Percentiles rank a stretch among this genome's conserved stretches.
Evolutionary conservation across 108 stramenopile species (phyloP).

Genomic region (Bacterosira constricta): DNA sequence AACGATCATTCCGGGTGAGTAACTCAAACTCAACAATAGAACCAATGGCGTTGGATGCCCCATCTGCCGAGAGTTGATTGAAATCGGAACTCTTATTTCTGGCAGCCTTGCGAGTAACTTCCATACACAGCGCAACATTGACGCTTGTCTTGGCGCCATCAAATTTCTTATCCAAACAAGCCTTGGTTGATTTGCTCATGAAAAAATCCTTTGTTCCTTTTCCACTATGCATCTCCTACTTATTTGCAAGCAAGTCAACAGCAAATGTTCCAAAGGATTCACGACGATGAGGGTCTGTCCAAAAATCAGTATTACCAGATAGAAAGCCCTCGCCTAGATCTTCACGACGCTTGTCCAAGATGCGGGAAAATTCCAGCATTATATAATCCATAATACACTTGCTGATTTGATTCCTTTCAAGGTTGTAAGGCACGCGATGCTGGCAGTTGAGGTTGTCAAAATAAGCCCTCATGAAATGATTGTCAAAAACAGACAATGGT

Average conservation of each 20-base stretch:
- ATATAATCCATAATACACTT: neutral
- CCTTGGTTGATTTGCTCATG: conserved; percentile 5
- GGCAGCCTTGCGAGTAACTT: neutral
- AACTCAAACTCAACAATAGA: conserved; percentile 16
- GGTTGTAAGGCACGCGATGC: neutral
- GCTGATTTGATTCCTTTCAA: neutral
- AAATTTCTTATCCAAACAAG: no score
- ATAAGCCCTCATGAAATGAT: neutral
- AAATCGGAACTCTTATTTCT: neutral
- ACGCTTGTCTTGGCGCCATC: conserved; percentile 10
- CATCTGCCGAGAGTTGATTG: conserved; percentile 8
- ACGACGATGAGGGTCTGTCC: neutral
- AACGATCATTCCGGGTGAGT: neutral
- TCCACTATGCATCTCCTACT: conserved; percentile 13
- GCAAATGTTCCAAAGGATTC: neutral
- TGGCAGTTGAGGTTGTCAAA: neutral
- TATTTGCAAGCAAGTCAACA: neutral
- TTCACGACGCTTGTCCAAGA: neutral
- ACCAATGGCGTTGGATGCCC: conserved; percentile 29
- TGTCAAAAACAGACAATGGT: conserved; percentile 2
- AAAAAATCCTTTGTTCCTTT: neutral
- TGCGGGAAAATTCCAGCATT: neutral
- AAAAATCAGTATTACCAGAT: conserved; percentile 1
- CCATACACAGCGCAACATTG: conserved; percentile 8
- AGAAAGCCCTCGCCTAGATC: neutral